Evolutionary conservation across 1,139 yeast species (phyloP), one percentile per base, ranked within the genome.

Genomic region (Geotrichum australiense): DNA sequence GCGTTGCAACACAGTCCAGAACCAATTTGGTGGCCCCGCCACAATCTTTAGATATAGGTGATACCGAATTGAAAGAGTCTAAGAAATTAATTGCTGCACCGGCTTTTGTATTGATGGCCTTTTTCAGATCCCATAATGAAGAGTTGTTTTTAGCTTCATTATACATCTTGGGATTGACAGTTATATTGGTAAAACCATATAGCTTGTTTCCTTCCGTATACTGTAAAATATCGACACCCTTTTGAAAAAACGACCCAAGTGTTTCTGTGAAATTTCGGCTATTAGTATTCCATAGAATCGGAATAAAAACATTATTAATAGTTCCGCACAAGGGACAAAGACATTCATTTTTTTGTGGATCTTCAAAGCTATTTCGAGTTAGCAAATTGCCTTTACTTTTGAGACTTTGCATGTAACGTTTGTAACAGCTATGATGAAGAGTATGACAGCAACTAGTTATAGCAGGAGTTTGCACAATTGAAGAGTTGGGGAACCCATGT

Each of bases 381-480:
- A 87, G 76, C 55, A 85, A 94, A 26, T 73, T 59, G 53, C 75
- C 83, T 23, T 80, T 71, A 11, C 68, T 63, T 42, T 74, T 66
- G 36, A 73, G 70, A 15, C 76, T 70, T 39, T 68, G 68, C 55
- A 78, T 64, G 56, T 78, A 84, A 47, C 78, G 77, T 43, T 74
- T 59, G 53, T 80, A 83, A 56, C 98, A 91, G 26, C 74, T 71
- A 50, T 74, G 77, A 60, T 91, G 98, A 78, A 91, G 81, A 1
- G 95, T 94, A 62, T 91, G 98, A 0, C 96, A 94, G 65, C 98
- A 91, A 41, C 94, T 80, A 53, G 80, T 78, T 4, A 87, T 69
- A 1, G 83, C 77, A 5, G 80, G 65, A 41, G 69, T 65, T 43
- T 59, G 47, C 1, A 50, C 45, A 20, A 64, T 47, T 4, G 63